Conservation (phyloP, 768 basidiomycete genomes). For the Clavaria fumosa region DNA sequence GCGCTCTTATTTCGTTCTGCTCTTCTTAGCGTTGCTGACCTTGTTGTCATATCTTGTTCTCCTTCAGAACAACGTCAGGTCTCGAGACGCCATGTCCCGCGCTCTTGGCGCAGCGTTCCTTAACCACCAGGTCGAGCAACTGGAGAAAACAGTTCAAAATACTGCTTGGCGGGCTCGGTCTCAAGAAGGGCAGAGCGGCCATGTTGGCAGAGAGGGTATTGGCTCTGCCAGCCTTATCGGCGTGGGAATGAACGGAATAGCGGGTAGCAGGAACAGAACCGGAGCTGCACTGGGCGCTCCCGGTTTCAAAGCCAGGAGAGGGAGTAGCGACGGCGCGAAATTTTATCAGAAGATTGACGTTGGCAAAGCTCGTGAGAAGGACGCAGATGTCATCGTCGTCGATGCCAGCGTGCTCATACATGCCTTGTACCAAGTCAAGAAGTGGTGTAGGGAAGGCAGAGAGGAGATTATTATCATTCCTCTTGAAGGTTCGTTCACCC, state of each 20-base stretch:
- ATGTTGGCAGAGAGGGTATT: no score
- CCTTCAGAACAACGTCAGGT: neutral
- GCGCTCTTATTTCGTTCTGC: no score
- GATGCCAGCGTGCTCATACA: slow-evolving; percentile 76
- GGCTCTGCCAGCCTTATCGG: no score
- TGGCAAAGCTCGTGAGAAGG: slow-evolving; percentile 28
- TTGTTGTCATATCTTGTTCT: no score
- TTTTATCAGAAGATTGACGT: slow-evolving; percentile 15
- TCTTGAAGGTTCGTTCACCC: slow-evolving; percentile 55
- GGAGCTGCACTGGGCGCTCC: neutral
- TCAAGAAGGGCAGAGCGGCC: neutral
- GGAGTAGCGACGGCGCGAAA: slow-evolving; percentile 11
- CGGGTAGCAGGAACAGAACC: neutral
- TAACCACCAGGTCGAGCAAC: slow-evolving; percentile 76
- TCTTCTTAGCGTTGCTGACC: no score
- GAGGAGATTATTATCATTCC: slow-evolving; percentile 73
- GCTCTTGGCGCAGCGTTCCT: slow-evolving; percentile 81
- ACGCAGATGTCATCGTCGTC: slow-evolving; percentile 62
- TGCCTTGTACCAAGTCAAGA: slow-evolving; percentile 63
- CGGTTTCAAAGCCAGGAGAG: slow-evolving; percentile 2
- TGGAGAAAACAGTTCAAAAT: slow-evolving; percentile 57
- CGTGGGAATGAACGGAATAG: neutral
- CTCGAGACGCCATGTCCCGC: no score
- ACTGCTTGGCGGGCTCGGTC: slow-evolving; percentile 42
- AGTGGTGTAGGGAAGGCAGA: slow-evolving; percentile 64